These are phyloP conservation scores for Lindgomyces ingoldianus DNA, from an alignment of 495 filamentous ascomycete genomes.

Conservation along the genomic window DNA sequence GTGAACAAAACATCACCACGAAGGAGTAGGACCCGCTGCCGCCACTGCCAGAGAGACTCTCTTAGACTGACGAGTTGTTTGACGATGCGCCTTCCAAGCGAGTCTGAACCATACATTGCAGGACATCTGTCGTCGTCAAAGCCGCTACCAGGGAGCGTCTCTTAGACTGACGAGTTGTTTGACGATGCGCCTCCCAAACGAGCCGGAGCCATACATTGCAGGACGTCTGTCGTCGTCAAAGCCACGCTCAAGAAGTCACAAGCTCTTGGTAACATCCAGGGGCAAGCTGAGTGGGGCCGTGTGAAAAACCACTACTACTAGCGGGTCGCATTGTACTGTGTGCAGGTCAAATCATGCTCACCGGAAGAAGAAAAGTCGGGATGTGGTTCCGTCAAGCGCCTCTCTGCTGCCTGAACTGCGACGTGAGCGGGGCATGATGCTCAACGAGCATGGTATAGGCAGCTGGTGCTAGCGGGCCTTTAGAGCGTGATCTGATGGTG, in stretches of 20 bases:
- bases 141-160: slow-evolving; percentile 21
- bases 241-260: slow-evolving; percentile 29
- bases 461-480: slow-evolving; percentile 23
- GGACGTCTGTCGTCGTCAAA: slow-evolving; percentile 26
- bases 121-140: slow-evolving; percentile 22
- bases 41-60: slow-evolving; percentile 22
- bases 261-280: slow-evolving; percentile 21
- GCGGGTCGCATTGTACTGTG: slow-evolving; percentile 23
- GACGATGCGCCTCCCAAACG: slow-evolving; percentile 16
- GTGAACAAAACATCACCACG: slow-evolving; percentile 26
- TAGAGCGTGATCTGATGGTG: slow-evolving; percentile 22
- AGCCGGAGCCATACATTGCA: slow-evolving; percentile 25
- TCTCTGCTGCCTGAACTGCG: slow-evolving; percentile 26
- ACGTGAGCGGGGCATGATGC: slow-evolving; percentile 21
- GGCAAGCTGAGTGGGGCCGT: slow-evolving; percentile 18
- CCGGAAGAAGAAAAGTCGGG: slow-evolving; percentile 19
- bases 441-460: slow-evolving; percentile 23
- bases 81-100: slow-evolving; percentile 8
- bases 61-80: slow-evolving; percentile 23
- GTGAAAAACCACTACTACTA: slow-evolving; percentile 16
- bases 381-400: slow-evolving; percentile 24
- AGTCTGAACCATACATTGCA: slow-evolving; percentile 18
- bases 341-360: slow-evolving; percentile 20
- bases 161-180: slow-evolving; percentile 29
- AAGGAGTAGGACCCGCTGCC: slow-evolving; percentile 24